Evolutionary conservation across 139 green algal species (phyloP), one percentile per base, ranked within the genome.

Genomic region (Micractinium sp.): DNA sequence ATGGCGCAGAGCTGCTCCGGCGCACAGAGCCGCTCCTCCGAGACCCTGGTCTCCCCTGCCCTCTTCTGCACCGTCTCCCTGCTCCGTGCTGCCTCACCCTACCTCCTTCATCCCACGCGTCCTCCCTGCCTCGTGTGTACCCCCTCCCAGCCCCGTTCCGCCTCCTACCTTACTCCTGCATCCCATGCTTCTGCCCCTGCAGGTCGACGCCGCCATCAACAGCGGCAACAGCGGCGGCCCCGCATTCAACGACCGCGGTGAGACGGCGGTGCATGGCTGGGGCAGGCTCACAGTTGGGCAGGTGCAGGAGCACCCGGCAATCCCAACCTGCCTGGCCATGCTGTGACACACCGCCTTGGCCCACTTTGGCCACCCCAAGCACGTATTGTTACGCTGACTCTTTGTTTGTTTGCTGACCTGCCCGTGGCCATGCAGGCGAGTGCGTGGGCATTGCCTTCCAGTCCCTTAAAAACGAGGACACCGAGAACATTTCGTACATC

Each of bases 401-500:
- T n/a, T 20, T 25, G 22, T 25, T n/a, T 73, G n/a, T 73, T 25
- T 73, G 63, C 63, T n/a, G 63, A 29, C 63, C 20, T 73, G 63
- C 23, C 22, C 20, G 36, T 53, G 19, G 22, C 1, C 25, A 9
- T 47, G 88, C 67, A 77, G 96, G 94, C 9, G 83, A 96, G 90
- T 97, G 95, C 80, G 93, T 97, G 3, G 96, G 96, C 77, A 97
- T 98, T 69, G 96, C 96, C 23, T 98, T 98, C 89, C 96, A 98
- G 90, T 95, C 89, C 4, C 84, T 97, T 39, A 94, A 93, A 29
- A 86, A 88, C 75, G 88, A 92, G 23, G 96, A 98, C 88, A 95
- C 95, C 18, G 96, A 98, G 81, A 98, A 98, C 87, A 96, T 98
- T 92, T 95, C 95, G 12, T 99, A 99, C 78, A 94, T 99, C 88